Evolutionary conservation across 257 asterid species (phyloP).

Genomic region (Cinchona pubescens): DNA sequence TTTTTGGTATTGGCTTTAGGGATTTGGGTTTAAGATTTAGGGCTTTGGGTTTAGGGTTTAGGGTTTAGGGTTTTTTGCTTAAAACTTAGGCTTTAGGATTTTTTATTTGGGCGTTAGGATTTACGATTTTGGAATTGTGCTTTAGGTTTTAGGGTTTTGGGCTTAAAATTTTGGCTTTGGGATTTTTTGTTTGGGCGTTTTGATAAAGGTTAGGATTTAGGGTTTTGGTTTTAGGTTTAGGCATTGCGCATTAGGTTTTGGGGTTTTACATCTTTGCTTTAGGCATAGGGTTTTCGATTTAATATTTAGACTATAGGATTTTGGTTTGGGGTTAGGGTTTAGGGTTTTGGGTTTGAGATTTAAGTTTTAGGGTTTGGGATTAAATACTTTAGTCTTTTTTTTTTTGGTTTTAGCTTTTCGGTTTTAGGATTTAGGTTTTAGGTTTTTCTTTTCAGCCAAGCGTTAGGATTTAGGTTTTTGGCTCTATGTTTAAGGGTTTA

Average conservation of each 20-base stretch:
- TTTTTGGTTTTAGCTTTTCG: too few relatives aligned
- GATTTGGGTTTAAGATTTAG: too few relatives aligned
- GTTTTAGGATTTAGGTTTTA: too few relatives aligned
- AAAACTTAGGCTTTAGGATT: constrained; percentile 1
- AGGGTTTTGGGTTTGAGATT: constrained; percentile 12
- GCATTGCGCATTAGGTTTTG: background rate
- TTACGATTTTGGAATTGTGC: constrained; percentile 12
- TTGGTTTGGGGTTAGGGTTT: background rate
- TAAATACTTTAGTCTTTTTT: too few relatives aligned
- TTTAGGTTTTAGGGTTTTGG: constrained; percentile 23
- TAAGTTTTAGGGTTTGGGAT: too few relatives aligned
- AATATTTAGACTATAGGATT: constrained; percentile 9
- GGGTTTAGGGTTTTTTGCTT: constrained; percentile 13
- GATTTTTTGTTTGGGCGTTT: too few relatives aligned
- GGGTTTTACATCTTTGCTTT: too few relatives aligned
- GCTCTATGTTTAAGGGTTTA: too few relatives aligned
- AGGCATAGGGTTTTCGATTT: background rate
- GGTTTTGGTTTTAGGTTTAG: constrained; percentile 13
- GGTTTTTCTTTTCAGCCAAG: too few relatives aligned
- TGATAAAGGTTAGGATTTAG: constrained; percentile 2
- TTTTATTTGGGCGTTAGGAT: constrained; percentile 1
- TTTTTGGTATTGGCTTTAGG: too few relatives aligned
- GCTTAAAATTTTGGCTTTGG: background rate
- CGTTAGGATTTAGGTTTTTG: too few relatives aligned
- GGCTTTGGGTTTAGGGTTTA: constrained; percentile 10